Evolutionary conservation across 2,329 filamentous ascomycete genomes (phyloP).

Genomic region (Fusarium sp.): DNA sequence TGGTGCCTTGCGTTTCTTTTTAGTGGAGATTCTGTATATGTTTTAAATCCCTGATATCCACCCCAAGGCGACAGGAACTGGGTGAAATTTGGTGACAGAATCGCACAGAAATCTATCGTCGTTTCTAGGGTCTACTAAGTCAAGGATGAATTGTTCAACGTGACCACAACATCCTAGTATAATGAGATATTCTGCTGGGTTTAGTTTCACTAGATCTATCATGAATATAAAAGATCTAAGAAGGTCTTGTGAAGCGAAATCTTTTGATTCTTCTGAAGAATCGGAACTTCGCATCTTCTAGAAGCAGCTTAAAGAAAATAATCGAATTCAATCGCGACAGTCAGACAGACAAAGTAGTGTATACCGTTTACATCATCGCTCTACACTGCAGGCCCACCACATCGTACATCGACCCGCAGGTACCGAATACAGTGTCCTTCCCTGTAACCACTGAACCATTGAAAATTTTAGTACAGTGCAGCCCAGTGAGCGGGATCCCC

Average conservation of each 20-base stretch:
- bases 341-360: constrained; percentile 19
- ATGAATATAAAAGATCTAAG: constrained; percentile 13
- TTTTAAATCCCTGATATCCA: constrained; percentile 30
- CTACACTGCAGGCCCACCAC: background rate
- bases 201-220: background rate
- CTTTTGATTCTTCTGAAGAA: background rate
- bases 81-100: constrained; percentile 30
- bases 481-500: constrained; percentile 28
- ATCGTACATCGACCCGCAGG: constrained; percentile 28
- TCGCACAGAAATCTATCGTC: constrained; percentile 42
- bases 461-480: constrained; percentile 35
- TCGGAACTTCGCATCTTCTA: constrained; percentile 25
- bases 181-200: background rate
- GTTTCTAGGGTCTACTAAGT: constrained; percentile 32
- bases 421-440: constrained; percentile 20
- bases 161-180: constrained; percentile 24
- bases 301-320: constrained; percentile 19
- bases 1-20: constrained; percentile 26
- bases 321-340: background rate
- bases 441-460: constrained; percentile 32
- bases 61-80: constrained; percentile 22
- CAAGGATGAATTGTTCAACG: constrained; percentile 13
- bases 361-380: constrained; percentile 37
- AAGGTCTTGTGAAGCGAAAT: background rate
- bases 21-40: constrained; percentile 19